Evolutionary conservation across 352 stramenopile species (phyloP).

Genomic region (Halophytophthora batemanensis): DNA sequence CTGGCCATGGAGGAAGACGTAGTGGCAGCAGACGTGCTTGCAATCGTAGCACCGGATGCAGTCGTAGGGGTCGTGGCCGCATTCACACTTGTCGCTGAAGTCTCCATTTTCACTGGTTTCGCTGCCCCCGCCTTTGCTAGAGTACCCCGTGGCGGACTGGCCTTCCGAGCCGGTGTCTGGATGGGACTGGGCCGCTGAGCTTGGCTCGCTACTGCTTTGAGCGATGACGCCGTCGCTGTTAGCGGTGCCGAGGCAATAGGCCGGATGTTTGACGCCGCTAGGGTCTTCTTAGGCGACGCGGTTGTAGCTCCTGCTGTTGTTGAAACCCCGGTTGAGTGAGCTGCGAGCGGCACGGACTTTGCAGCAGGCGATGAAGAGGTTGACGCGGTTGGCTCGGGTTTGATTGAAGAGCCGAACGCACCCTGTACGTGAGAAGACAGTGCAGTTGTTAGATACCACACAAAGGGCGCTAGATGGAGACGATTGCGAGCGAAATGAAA

Average conservation of each 20-base stretch:
- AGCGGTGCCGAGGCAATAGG: slow-evolving; percentile 24
- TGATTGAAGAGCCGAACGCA: slow-evolving; percentile 19
- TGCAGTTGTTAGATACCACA: not conserved
- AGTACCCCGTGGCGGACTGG: slow-evolving; percentile 8
- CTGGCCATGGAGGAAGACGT: slow-evolving; percentile 19
- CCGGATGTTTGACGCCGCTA: slow-evolving; percentile 21
- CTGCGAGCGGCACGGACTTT: slow-evolving; percentile 23
- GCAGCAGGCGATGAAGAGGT: slow-evolving; percentile 23
- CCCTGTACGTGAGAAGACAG: slow-evolving; percentile 5
- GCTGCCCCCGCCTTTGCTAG: not conserved
- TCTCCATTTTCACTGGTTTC: slow-evolving; percentile 1
- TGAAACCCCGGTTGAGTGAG: slow-evolving; percentile 15
- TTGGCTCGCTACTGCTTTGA: slow-evolving; percentile 14
- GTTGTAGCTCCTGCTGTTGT: slow-evolving; percentile 3
- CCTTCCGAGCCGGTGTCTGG: slow-evolving; percentile 2
- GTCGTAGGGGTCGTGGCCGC: not conserved
- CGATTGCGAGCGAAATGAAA: slow-evolving; percentile 2
- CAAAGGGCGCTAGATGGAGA: slow-evolving; percentile 1
- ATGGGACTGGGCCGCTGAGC: slow-evolving; percentile 11
- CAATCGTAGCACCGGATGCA: not conserved
- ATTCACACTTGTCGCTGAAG: slow-evolving; percentile 34
- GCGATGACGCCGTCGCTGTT: slow-evolving; percentile 22
- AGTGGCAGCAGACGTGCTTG: slow-evolving; percentile 4
- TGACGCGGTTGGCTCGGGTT: slow-evolving; percentile 28
- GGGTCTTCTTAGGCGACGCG: slow-evolving; percentile 14